Conservation (phyloP, 2,329 filamentous ascomycete genomes). For the Penicillium sp. region DNA sequence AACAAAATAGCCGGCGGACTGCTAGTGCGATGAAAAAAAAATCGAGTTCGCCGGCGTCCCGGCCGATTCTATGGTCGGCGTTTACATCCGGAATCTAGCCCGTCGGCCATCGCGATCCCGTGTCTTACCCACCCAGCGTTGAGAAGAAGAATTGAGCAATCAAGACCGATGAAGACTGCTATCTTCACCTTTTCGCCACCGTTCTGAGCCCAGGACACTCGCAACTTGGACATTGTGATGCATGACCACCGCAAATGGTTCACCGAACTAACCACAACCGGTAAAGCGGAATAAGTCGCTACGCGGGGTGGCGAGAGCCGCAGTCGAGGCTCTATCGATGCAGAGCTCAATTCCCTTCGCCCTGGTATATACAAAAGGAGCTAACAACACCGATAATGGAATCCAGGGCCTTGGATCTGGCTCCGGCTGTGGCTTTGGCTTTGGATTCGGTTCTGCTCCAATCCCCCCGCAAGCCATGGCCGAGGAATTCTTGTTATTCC, state of each 20-base stretch:
- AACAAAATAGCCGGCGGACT: no score
- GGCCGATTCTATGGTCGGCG: not conserved
- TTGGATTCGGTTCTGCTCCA: not conserved
- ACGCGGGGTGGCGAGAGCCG: not conserved
- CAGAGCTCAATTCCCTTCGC: no score
- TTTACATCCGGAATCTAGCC: not conserved
- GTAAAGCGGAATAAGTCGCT: not conserved
- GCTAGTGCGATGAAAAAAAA: not conserved
- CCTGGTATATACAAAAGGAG: not conserved
- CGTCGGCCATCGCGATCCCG: not conserved
- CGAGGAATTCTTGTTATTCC: not conserved
- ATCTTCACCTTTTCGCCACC: not conserved
- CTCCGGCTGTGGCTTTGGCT: not conserved
- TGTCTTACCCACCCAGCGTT: not conserved
- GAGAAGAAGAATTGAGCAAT: not conserved
- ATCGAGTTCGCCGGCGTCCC: not conserved
- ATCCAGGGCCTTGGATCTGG: not conserved
- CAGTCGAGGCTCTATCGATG: not conserved
- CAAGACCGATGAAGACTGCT: not conserved
- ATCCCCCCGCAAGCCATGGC: not conserved
- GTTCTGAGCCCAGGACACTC: not conserved
- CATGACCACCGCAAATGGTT: not conserved
- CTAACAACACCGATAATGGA: not conserved
- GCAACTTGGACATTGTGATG: not conserved
- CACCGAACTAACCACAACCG: not conserved